Conservation (phyloP, 345 rosid species). For the Murraya koenigii region DNA sequence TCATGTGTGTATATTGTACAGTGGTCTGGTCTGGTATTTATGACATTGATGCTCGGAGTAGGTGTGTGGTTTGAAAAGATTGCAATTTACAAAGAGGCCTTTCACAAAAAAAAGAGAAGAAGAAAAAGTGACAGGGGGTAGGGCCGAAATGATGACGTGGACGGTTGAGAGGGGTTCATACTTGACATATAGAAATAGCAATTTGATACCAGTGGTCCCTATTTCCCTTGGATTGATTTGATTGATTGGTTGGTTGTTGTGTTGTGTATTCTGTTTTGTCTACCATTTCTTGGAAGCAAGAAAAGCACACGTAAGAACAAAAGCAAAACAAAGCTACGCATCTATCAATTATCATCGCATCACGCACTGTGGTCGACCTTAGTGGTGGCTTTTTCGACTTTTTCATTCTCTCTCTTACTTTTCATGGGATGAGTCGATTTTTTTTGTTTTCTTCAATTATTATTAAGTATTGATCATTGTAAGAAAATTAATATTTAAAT, state of each 20-base stretch:
- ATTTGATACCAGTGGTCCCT: constrained; percentile 5
- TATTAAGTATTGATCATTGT: neutral
- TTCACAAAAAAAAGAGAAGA: constrained; percentile 9
- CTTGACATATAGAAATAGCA: neutral
- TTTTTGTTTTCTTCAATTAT: neutral
- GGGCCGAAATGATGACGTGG: constrained; percentile 18
- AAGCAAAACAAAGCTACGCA: neutral
- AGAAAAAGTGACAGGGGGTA: constrained; percentile 2
- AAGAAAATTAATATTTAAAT: too few relatives aligned
- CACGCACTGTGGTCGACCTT: neutral
- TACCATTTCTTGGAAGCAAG: neutral
- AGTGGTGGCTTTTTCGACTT: neutral
- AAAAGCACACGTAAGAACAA: neutral
- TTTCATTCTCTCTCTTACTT: neutral
- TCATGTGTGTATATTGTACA: too few relatives aligned
- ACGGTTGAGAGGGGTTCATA: constrained; percentile 2
- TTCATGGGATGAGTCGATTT: neutral
- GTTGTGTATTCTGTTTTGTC: neutral
- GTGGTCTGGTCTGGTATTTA: neutral
- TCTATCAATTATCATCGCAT: neutral
- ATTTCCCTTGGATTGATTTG: neutral
- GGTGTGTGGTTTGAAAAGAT: neutral
- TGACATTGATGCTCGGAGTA: neutral
- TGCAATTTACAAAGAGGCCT: neutral
- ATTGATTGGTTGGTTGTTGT: neutral